Base-by-base conservation (phyloP, 2,329 filamentous ascomycete species). In the Pseudopyricularia cyperi region DNA sequence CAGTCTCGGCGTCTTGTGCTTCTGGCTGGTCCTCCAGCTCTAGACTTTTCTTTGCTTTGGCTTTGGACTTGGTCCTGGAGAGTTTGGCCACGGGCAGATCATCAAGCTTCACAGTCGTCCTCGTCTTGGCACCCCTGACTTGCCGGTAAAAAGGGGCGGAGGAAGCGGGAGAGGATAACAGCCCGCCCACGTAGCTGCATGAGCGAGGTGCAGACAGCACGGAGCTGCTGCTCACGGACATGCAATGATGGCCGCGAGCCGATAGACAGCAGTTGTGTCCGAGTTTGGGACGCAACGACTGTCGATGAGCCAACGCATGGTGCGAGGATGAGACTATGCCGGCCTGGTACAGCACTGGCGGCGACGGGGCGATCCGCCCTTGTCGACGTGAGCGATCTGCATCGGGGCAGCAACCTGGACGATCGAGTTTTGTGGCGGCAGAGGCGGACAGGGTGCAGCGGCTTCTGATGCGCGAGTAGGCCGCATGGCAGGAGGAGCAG, bases 11-110 rank as follows among this genome's bases (percentile, higher is more conserved):
- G 24, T 12, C 17, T 19, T 44, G 22, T 12, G 19, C 4, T 7
- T 24, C 24, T 28, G 39, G 7, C 39, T 19, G 22, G 19, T 26
- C 22, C 39, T 44, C 22, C 24, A 24, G 22, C 39, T 44, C 7
- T 7, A 44, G 19, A 6, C 15, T 44, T 44, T 44, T 26, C 22
- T 9, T 3, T 75, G 72, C 60, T 63, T 74, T 5, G 74, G 79
- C 65, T 76, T 80, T 76, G 79, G 54, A 75, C 73, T 60, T 77
- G 69, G 37, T 58, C 55, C 35, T 66, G 65, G 33, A 46, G 28
- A 35, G 35, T 44, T 26, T 44, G 39, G 24, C 19, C 11, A 24
- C 24, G 2, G 39, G 39, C 9, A 44, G 39, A 44, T 44, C 39
- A 44, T 44, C 39, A 28, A 28, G 39, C 39, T 44, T 44, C 9